Conservation (phyloP, 2,329 filamentous ascomycete species). For the Pseudopyricularia javanii region DNA sequence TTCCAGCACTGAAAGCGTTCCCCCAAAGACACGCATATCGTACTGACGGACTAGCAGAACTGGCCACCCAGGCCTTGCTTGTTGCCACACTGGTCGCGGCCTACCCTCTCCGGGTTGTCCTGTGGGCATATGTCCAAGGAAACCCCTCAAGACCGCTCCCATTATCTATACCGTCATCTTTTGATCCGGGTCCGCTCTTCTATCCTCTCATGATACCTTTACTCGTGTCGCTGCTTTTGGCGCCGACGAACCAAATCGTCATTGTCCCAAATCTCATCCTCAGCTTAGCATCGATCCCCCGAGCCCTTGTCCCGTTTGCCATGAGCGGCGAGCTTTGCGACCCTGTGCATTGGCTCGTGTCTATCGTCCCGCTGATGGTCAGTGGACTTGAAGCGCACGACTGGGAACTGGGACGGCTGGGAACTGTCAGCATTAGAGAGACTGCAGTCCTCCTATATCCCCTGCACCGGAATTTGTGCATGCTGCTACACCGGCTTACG, state of each 20-base stretch:
- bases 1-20: no score
- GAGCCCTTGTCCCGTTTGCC: constrained; percentile 55
- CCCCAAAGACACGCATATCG: background rate
- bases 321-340: constrained; percentile 45
- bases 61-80: constrained; percentile 21
- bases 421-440: constrained; percentile 12
- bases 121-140: constrained; percentile 31
- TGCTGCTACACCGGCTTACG: constrained; percentile 65
- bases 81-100: constrained; percentile 28
- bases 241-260: constrained; percentile 44
- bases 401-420: constrained; percentile 2
- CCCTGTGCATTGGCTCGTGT: constrained; percentile 66
- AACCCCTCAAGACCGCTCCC: constrained; percentile 24
- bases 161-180: constrained; percentile 54
- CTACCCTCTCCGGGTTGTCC: constrained; percentile 49
- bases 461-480: constrained; percentile 66
- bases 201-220: constrained; percentile 72
- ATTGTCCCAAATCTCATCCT: constrained; percentile 75
- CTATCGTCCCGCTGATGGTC: constrained; percentile 54
- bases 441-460: constrained; percentile 49
- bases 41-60: constrained; percentile 24
- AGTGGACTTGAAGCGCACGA: background rate
- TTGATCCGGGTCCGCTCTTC: constrained; percentile 83
- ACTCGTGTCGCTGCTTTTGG: constrained; percentile 64
- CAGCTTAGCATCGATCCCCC: constrained; percentile 64